Percentiles rank a stretch among this genome's conserved stretches.
These are phyloP conservation scores for Hymenochaete sp. DNA, from an alignment of 1,284 basidiomycete species.

Conservation along the genomic window DNA sequence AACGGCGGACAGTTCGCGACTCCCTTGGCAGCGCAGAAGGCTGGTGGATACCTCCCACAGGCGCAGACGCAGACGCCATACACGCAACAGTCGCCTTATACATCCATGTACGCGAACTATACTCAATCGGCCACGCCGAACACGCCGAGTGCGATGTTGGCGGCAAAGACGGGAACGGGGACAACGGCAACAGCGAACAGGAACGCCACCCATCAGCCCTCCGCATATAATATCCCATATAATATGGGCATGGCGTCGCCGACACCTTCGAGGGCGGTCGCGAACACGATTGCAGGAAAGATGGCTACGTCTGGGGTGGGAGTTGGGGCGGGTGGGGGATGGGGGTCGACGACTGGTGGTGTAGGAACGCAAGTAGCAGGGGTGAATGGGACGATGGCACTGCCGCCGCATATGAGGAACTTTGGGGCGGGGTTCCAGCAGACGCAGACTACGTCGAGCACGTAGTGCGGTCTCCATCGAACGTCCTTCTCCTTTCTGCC, in stretches of 20 bases:
- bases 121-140: constrained; percentile 12
- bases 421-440: not conserved
- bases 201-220: too few relatives aligned
- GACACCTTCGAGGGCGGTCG: constrained; percentile 15
- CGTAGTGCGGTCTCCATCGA: too few relatives aligned
- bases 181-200: too few relatives aligned
- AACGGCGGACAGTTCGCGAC: not conserved
- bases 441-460: too few relatives aligned
- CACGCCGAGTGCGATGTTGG: constrained; percentile 8
- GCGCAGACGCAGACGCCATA: constrained; percentile 3
- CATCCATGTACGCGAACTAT: not conserved
- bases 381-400: not conserved
- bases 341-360: constrained; percentile 10
- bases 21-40: too few relatives aligned
- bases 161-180: too few relatives aligned
- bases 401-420: constrained; percentile 14
- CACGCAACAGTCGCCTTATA: constrained; percentile 11
- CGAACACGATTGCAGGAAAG: constrained; percentile 16
- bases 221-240: too few relatives aligned
- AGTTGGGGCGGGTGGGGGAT: too few relatives aligned
- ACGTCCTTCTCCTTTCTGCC: too few relatives aligned
- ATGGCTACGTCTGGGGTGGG: constrained; percentile 7
- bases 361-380: not conserved
- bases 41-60: constrained; percentile 1
- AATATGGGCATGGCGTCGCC: too few relatives aligned